phyloP scores from a whole-genome alignment of 2,329 filamentous ascomycete genomes.

The Emergomyces orientalis region DNA sequence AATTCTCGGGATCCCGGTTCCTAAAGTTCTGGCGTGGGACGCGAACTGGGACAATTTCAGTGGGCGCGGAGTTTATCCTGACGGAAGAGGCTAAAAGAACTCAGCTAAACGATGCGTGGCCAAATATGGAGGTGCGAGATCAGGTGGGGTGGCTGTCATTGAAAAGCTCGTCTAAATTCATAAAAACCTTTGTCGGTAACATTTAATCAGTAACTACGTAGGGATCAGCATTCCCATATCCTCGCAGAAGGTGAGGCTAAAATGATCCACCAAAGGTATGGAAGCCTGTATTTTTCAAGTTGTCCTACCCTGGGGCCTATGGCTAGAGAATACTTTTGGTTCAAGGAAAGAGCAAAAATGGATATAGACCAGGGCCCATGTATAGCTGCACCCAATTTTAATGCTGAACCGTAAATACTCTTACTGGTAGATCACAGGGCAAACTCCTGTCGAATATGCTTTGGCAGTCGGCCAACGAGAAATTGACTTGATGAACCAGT shows the following conservation, averaged over 20 bases:
- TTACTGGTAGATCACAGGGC: neutral
- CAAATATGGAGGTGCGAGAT: conserved; percentile 10
- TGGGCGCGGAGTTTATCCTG: conserved; percentile 4
- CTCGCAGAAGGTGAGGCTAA: neutral
- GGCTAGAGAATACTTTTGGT: conserved; percentile 17
- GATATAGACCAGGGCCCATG: conserved; percentile 19
- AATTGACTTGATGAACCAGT: conserved; percentile 26
- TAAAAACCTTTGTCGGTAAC: neutral
- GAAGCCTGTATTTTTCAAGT: conserved; percentile 1
- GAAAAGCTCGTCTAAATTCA: conserved; percentile 16
- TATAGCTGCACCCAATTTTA: conserved; percentile 7
- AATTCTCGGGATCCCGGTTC: conserved; percentile 3
- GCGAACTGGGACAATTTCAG: neutral
- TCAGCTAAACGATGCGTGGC: conserved; percentile 2
- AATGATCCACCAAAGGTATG: neutral
- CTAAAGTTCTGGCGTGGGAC: conserved; percentile 5
- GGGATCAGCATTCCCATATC: neutral
- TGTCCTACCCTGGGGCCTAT: conserved; percentile 12
- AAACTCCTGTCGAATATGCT: neutral
- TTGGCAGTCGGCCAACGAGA: neutral
- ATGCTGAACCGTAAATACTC: neutral
- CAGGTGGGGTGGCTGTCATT: neutral
- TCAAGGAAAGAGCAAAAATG: conserved; percentile 15
- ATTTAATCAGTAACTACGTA: neutral
- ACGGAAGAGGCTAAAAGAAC: neutral